Base-by-base conservation (phyloP, 23 red algal species). In the Gracilaria caudata region DNA sequence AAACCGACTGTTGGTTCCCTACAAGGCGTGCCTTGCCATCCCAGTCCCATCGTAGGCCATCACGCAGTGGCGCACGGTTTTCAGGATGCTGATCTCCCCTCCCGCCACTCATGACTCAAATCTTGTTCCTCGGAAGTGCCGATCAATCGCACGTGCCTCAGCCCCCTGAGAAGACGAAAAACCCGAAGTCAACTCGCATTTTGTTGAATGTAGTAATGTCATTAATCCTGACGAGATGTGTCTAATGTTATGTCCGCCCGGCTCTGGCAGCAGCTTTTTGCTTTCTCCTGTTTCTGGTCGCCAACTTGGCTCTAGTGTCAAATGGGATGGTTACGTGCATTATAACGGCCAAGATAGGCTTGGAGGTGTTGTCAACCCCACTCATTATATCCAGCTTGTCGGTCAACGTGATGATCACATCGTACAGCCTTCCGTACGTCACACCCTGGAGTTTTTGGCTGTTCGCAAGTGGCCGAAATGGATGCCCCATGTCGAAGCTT, bases 161-260 rank as follows among this genome's bases (percentile, higher is more conserved):
- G n/a, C n/a, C n/a, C n/a, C n/a, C n/a, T n/a, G n/a, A n/a, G n/a
- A n/a, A n/a, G n/a, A n/a, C n/a, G 43, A 45, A 45, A 45, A 4
- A 7, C 43, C 43, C 43, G 43, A 45, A 45, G 43, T 7, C 11
- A 45, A 45, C 43, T 11, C 43, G 43, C 4, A 11, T 45, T 45
- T 45, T 45, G 43, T 45, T 11, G 43, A 45, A 11, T 11, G 43
- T 11, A 7, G 43, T 92, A 29, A 44, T 68, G 17, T 82, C 88
- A n/a, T n/a, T n/a, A n/a, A n/a, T n/a, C n/a, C n/a, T 55, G 86
- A 92, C 2, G 86, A 94, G 68, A 92, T 93, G 92, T 84, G 94
- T 56, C 77, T 98, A 34, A 86, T 98, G 3, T 57, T 94, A 1
- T 87, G 87, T 29, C 83, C 96, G 26, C 90, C 96, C 12, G 96